phyloP scores from a whole-genome alignment of 2,329 filamentous ascomycete species.

The Epichloe amarillans region DNA sequence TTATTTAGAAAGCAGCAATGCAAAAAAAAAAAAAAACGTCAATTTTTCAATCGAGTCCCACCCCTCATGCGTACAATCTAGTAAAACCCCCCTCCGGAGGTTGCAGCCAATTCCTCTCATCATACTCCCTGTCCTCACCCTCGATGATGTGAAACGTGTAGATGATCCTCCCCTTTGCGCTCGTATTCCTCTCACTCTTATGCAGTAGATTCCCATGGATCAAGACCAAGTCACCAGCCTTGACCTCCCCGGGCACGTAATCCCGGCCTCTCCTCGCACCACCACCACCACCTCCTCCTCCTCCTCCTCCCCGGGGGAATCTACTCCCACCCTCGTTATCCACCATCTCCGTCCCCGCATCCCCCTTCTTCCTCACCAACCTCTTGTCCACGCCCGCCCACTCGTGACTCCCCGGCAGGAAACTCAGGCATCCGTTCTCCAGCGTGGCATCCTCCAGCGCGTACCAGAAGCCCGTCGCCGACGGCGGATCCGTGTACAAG shows the following conservation, averaged over 20 bases:
- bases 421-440: conserved; percentile 80
- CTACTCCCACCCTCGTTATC: conserved; percentile 49
- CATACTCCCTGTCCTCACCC: conserved; percentile 59
- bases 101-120: conserved; percentile 86
- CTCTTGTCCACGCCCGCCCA: conserved; percentile 57
- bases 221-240: conserved; percentile 77
- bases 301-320: conserved; percentile 40
- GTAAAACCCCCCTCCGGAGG: conserved; percentile 71
- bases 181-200: conserved; percentile 88
- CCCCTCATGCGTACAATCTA: conserved; percentile 34
- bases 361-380: conserved; percentile 52
- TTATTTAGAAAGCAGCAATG: not conserved
- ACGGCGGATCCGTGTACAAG: conserved; percentile 77
- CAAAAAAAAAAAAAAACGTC: not conserved
- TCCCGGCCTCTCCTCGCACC: conserved; percentile 27
- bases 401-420: conserved; percentile 69
- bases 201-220: conserved; percentile 95
- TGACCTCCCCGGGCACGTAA: conserved; percentile 75
- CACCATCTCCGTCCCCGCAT: conserved; percentile 53
- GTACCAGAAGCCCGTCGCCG: conserved; percentile 93
- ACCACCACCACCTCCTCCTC: conserved; percentile 13
- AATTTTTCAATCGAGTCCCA: not conserved
- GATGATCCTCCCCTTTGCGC: conserved; percentile 76
- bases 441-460: conserved; percentile 82
- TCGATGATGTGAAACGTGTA: conserved; percentile 98